These are phyloP conservation scores for Aureobasidium sp. DNA, from an alignment of 2,329 filamentous ascomycete species.

Conservation along the genomic window DNA sequence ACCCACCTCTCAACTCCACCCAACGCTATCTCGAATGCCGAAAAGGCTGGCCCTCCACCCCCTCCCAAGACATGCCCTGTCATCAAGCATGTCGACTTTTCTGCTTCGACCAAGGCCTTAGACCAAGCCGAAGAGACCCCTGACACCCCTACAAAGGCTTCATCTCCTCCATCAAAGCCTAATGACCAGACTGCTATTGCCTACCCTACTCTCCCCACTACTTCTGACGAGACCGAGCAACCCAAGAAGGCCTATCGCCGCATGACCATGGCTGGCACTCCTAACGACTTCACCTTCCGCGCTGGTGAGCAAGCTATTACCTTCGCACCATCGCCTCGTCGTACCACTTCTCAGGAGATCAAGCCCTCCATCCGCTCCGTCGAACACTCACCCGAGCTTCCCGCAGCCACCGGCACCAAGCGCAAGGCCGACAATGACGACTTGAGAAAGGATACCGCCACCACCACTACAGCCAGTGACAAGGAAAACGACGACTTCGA, in stretches of 20 bases:
- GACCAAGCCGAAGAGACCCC: slow-evolving; percentile 16
- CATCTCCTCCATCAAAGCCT: slow-evolving; percentile 24
- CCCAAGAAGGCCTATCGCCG: slow-evolving; percentile 29
- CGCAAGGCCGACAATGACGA: slow-evolving; percentile 33
- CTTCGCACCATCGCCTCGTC: slow-evolving; percentile 34
- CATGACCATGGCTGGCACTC: slow-evolving; percentile 26
- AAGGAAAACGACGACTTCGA: slow-evolving; percentile 38
- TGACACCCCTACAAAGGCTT: slow-evolving; percentile 23
- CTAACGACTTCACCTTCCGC: slow-evolving; percentile 44
- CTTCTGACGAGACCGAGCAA: slow-evolving; percentile 17
- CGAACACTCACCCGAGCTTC: slow-evolving; percentile 27
- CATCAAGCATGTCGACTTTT: slow-evolving; percentile 78
- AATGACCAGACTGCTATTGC: neutral
- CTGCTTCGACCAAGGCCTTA: slow-evolving; percentile 47
- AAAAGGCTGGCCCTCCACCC: slow-evolving; percentile 33
- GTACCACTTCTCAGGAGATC: slow-evolving; percentile 16
- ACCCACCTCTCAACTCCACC: slow-evolving; percentile 47
- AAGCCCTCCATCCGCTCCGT: slow-evolving; percentile 41
- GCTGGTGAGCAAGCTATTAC: slow-evolving; percentile 36
- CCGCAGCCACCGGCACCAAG: slow-evolving; percentile 32
- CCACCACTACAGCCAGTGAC: slow-evolving; percentile 18
- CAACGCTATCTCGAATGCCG: slow-evolving; percentile 17
- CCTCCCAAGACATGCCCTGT: slow-evolving; percentile 59
- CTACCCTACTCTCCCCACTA: slow-evolving; percentile 15
- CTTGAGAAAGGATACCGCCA: slow-evolving; percentile 13